These are phyloP conservation scores for Trichosporon sp. DNA, from an alignment of 1,284 basidiomycete species.

Conservation along the genomic window DNA sequence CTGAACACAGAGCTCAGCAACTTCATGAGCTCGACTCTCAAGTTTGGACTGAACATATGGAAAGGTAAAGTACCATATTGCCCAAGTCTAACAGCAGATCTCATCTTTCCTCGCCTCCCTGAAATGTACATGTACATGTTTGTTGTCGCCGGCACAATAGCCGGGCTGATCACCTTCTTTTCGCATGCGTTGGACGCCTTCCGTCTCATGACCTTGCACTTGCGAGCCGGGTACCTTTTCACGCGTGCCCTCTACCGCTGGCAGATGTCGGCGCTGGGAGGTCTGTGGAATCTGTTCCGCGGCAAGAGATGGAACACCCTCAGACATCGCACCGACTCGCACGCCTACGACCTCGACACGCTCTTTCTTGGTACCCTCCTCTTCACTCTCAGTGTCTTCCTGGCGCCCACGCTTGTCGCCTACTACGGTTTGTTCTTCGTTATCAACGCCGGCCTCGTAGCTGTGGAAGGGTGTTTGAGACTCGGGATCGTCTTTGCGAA, in stretches of 20 bases:
- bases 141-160: constrained; percentile 11
- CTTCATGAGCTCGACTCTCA: constrained; percentile 71
- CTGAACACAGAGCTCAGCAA: constrained; percentile 87
- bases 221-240: constrained; percentile 66
- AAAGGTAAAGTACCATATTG: constrained; percentile 55
- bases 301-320: constrained; percentile 83
- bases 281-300: constrained; percentile 89
- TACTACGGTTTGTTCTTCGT: constrained; percentile 79
- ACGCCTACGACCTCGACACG: constrained; percentile 89
- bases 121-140: constrained; percentile 6
- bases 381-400: constrained; percentile 84
- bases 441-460: constrained; percentile 7
- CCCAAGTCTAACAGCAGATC: constrained; percentile 10
- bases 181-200: constrained; percentile 34
- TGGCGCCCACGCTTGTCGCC: constrained; percentile 81
- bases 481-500: background rate
- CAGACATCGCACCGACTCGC: constrained; percentile 72
- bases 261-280: constrained; percentile 60
- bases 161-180: constrained; percentile 18
- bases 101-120: constrained; percentile 13
- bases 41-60: constrained; percentile 63
- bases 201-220: constrained; percentile 61
- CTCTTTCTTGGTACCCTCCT: constrained; percentile 89
- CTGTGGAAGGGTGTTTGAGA: background rate
- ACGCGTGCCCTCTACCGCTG: constrained; percentile 63